These are phyloP conservation scores for Botryotinia narcissicola DNA, from an alignment of 2,329 filamentous ascomycete species.

Conservation along the genomic window DNA sequence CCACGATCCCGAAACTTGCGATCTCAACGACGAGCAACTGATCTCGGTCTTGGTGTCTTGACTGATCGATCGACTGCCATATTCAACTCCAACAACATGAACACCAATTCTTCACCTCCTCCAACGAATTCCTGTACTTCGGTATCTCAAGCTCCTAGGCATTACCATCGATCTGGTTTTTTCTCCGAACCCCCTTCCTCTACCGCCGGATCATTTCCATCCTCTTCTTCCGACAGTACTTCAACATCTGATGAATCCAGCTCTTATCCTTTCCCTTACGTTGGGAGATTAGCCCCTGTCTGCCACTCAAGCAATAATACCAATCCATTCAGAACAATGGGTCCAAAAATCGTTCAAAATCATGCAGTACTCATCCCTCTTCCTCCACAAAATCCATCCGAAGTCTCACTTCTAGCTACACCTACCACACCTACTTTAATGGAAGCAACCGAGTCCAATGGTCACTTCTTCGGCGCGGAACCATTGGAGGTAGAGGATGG, in stretches of 20 bases:
- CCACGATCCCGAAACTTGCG: constrained; percentile 2
- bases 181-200: background rate
- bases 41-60: constrained; percentile 25
- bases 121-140: background rate
- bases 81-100: background rate
- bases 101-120: background rate
- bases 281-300: background rate
- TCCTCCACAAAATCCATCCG: constrained; percentile 21
- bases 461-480: constrained; percentile 41
- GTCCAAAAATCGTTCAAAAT: background rate
- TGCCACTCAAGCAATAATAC: background rate
- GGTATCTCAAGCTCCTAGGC: background rate
- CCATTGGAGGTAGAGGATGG: constrained; percentile 50
- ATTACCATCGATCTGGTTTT: background rate
- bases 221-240: background rate
- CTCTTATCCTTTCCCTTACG: background rate
- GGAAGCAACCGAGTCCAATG: constrained; percentile 38
- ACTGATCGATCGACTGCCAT: background rate
- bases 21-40: constrained; percentile 7
- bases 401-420: constrained; percentile 17
- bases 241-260: background rate
- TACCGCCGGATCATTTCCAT: constrained; percentile 4
- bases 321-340: background rate
- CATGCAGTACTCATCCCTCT: constrained; percentile 18
- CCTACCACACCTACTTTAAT: constrained; percentile 27